A percentile compares a stretch with the other conserved stretches of the same genome.
Conservation (phyloP, 2,329 filamentous ascomycete species). For the Herpotrichia juniperi region DNA sequence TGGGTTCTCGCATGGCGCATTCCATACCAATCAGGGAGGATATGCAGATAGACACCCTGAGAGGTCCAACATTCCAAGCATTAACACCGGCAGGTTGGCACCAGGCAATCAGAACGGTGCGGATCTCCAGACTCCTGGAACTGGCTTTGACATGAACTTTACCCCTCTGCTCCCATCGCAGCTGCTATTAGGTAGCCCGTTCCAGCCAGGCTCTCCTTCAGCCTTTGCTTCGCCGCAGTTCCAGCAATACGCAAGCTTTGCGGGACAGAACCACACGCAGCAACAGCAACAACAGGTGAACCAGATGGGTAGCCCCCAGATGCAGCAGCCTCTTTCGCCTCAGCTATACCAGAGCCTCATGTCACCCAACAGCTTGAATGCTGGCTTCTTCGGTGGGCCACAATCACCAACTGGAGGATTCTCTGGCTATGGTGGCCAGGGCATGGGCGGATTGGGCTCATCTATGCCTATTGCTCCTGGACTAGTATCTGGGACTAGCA, state of each 20-base stretch:
- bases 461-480: conserved; percentile 79
- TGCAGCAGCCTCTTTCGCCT: conserved; percentile 74
- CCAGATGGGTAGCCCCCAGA: conserved; percentile 76
- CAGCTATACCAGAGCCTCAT: conserved; percentile 84
- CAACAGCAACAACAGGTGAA: conserved; percentile 60
- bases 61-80: conserved; percentile 83
- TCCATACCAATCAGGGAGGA: conserved; percentile 82
- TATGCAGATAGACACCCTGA: conserved; percentile 88
- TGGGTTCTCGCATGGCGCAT: conserved; percentile 91
- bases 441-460: conserved; percentile 70
- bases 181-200: conserved; percentile 91
- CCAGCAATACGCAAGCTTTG: conserved; percentile 77
- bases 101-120: conserved; percentile 62
- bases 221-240: conserved; percentile 93
- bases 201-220: conserved; percentile 91
- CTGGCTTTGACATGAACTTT: conserved; percentile 97
- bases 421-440: conserved; percentile 65
- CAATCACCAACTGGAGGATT: conserved; percentile 87
- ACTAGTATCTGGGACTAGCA: conserved; percentile 86
- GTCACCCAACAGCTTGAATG: conserved; percentile 82
- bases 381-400: conserved; percentile 78
- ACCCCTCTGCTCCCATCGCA: conserved; percentile 94
- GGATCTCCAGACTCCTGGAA: conserved; percentile 85
- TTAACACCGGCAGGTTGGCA: conserved; percentile 80
- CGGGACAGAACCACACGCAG: conserved; percentile 61